Base-by-base conservation (phyloP, 1,284 basidiomycete species). In the Cutaneotrichosporon cutaneum region DNA sequence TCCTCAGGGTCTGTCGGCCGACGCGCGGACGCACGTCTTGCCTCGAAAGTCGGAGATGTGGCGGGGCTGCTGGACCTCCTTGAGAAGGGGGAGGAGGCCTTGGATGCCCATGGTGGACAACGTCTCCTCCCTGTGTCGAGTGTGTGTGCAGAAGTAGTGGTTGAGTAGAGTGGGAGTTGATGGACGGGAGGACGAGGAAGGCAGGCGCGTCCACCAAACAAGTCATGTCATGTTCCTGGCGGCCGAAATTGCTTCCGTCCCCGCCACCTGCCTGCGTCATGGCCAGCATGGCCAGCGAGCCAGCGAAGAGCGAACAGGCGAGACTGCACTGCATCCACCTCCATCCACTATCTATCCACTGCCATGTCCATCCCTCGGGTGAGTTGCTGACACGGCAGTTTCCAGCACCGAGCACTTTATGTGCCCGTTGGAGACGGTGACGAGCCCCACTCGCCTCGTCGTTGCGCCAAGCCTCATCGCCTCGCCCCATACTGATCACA, bases 21-120 rank as follows among this genome's bases (percentile, higher is more conserved):
- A 48, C 54, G 56, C 56, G 59, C 16, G 42, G 24, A 71, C 73
- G 56, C 61, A 81, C 80, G 87, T 90, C 75, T 93, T 87, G 10
- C 90, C 92, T 55, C 84, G 79, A 76, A 89, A 94, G 58, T 93
- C 88, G 10, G 87, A 88, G 62, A 97, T 83, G 72, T 92, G 88
- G 61, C 83, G 85, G 60, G 85, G 85, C 60, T 84, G 85, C 73
- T 93, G 90, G 36, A 95, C 92, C 60, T 94, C 87, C 82, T 94
- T 96, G 70, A 99, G 85, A 33, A 95, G 84, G 27, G 94, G 92
- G 35, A 99, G 82, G 39, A 99, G 85, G n/a, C 95, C 95, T 65
- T 88, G 85, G 64, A 99, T 97, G 48, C 94, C 95, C 93, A 95
- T 95, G 24, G 55, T 42, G 47, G 39, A 35, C 39, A n/a, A 9